Evolutionary conservation across 176 grass and related monocot genomes (phyloP).

Genomic region (Aechmea fasciata): DNA sequence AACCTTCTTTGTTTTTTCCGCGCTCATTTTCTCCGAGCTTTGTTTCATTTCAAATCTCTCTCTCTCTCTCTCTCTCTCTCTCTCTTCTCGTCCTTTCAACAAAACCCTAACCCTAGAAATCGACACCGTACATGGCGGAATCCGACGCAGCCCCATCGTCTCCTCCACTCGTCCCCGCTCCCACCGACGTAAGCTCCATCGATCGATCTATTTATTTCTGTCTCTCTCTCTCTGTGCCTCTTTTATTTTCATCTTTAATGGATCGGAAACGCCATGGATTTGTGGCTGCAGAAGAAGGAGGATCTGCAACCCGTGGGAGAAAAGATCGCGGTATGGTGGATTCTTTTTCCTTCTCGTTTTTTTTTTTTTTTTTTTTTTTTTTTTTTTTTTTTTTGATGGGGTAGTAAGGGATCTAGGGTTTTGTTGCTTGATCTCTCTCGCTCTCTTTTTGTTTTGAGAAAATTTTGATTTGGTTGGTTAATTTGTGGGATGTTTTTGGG

Average conservation of each 20-base stretch:
- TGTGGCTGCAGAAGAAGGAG: conserved; percentile 35
- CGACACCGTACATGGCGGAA: conserved; percentile 39
- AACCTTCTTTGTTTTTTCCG: not conserved
- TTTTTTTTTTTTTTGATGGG: not conserved
- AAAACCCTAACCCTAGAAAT: conserved; percentile 43
- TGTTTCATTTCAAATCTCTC: conserved; percentile 22
- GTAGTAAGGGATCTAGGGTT: conserved; percentile 2
- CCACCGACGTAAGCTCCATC: not conserved
- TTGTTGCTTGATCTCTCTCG: not conserved
- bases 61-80: not conserved
- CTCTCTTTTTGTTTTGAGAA: not conserved
- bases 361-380: too few species aligned
- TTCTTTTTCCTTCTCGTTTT: too few species aligned
- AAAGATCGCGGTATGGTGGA: conserved; percentile 52
- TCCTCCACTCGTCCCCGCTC: conserved; percentile 5
- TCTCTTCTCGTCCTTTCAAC: not conserved
- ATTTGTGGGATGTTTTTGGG: conserved; percentile 4
- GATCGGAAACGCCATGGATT: conserved; percentile 6
- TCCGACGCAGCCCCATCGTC: conserved; percentile 25
- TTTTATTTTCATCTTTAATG: not conserved
- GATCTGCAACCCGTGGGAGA: conserved; percentile 52
- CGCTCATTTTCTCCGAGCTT: conserved; percentile 12
- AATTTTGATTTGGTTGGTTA: conserved; percentile 4
- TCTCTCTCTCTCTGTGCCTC: conserved; percentile 18
- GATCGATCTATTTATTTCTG: not conserved